A percentile compares a stretch with the other conserved stretches of the same genome.
Evolutionary conservation across 2,329 filamentous ascomycete species (phyloP).

Genomic region (Thyridium curvatum): DNA sequence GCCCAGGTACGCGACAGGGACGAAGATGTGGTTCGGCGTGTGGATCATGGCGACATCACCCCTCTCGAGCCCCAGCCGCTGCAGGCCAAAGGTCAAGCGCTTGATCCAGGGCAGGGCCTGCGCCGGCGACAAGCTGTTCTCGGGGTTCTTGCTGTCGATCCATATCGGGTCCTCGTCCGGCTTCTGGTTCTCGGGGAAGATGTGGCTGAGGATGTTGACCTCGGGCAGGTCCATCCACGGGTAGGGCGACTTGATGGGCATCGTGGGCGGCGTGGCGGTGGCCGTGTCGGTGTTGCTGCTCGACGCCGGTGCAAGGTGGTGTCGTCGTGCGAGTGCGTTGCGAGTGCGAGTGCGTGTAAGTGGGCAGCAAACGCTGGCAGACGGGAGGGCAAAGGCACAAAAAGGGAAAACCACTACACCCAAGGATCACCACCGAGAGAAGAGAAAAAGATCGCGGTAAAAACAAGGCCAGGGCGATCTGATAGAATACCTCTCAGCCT

Average conservation of each 20-base stretch:
- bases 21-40: conserved; percentile 72
- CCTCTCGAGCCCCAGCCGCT: conserved; percentile 54
- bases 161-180: conserved; percentile 42
- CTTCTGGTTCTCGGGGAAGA: conserved; percentile 21
- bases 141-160: conserved; percentile 42
- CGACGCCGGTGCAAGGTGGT: too few species aligned
- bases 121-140: conserved; percentile 35
- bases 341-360: too few species aligned
- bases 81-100: conserved; percentile 45
- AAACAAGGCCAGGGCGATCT: too few species aligned
- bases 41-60: conserved; percentile 70
- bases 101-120: conserved; percentile 44
- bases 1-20: conserved; percentile 64
- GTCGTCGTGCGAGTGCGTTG: too few species aligned
- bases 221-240: conserved; percentile 34
- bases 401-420: too few species aligned
- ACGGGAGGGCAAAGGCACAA: too few species aligned
- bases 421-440: too few species aligned
- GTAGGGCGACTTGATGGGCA: conserved; percentile 37
- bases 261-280: conserved; percentile 9
- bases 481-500: too few species aligned
- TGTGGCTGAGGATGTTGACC: conserved; percentile 33
- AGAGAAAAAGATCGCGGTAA: too few species aligned
- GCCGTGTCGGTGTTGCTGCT: too few species aligned
- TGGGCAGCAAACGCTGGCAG: too few species aligned